These are phyloP conservation scores for Smallanthus sonchifolius DNA, from an alignment of 129 eudicot genomes.

Conservation along the genomic window DNA sequence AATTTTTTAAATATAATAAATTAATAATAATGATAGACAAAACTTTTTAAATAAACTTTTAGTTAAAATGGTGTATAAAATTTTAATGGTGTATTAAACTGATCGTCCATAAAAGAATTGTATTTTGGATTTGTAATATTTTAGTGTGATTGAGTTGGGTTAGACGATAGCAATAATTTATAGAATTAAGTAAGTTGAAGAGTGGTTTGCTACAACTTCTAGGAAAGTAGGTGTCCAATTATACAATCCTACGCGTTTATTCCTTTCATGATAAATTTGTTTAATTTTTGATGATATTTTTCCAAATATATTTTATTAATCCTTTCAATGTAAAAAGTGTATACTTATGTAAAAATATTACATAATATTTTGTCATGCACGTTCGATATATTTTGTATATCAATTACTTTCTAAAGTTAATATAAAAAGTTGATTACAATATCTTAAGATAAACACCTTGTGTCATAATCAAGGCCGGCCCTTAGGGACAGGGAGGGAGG, in stretches of 20 bases:
- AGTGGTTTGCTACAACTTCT: constrained; percentile 8
- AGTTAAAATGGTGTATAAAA: too few species aligned
- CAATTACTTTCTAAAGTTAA: not conserved
- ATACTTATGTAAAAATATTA: not conserved
- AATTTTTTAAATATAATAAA: too few species aligned
- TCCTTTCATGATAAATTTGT: not conserved
- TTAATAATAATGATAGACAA: too few species aligned
- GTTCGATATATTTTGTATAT: not conserved
- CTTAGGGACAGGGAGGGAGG: too few species aligned
- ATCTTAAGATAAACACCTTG: too few species aligned
- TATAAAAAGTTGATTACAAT: too few species aligned
- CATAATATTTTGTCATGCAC: not conserved
- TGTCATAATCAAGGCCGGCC: too few species aligned
- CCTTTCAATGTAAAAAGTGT: not conserved
- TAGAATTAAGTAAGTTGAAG: constrained; percentile 14
- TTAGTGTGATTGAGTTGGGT: not conserved
- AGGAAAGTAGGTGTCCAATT: constrained; percentile 14
- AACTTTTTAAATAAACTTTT: too few species aligned
- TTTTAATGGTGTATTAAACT: too few species aligned
- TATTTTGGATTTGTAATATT: not conserved
- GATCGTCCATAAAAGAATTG: too few species aligned
- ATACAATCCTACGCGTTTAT: constrained; percentile 5
- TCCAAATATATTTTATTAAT: not conserved
- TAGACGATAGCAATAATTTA: constrained; percentile 20
- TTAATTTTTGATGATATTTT: not conserved